Evolutionary conservation across 108 stramenopile genomes (phyloP), one percentile per base, ranked within the genome.

Genomic region (Discostella pseudostelligera): DNA sequence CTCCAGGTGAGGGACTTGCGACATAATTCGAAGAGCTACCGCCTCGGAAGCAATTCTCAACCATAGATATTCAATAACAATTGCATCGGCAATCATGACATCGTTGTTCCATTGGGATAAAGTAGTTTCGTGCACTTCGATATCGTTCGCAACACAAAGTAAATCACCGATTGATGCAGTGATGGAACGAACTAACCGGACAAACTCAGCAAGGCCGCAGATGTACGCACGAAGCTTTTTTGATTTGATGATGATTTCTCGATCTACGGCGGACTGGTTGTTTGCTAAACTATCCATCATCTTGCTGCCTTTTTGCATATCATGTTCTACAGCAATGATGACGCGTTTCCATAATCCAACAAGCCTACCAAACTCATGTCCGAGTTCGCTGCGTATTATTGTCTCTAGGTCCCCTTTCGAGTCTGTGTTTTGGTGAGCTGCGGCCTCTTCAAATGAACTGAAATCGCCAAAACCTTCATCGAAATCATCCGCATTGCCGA

Each of bases 91-190:
- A 35, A 83, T 53, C 8, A 85, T 43, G 12, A 43, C 28, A 11
- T 60, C 36, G 26, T 57, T 51, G 57, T 49, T 44, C 75, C 72
- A 74, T 36, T 69, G 26, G 7, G 58, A 49, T 26, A 67, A 42
- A 28, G 43, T 44, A 22, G 39, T 24, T 24, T 53, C 59, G 19
- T 69, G 20, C 0, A 75, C 42, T 11, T 66, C 73, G 32, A 79
- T 48, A 22, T 61, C 67, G 14, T 56, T 55, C 16, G 81, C 76
- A 29, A 90, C 62, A 49, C 83, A 57, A 50, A 87, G 47, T 29
- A 90, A 9, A 59, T 90, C 88, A 10, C 81, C 83, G 47, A 90
- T 72, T 4, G 86, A 59, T 4, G 85, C 86, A 20, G 75, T 69
- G 44, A 90, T 90, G 28, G 65, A 83, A 3, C 88, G 83, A 0